phyloP scores from a whole-genome alignment of 2,329 filamentous ascomycete genomes.

The Rutstroemia sp. region DNA sequence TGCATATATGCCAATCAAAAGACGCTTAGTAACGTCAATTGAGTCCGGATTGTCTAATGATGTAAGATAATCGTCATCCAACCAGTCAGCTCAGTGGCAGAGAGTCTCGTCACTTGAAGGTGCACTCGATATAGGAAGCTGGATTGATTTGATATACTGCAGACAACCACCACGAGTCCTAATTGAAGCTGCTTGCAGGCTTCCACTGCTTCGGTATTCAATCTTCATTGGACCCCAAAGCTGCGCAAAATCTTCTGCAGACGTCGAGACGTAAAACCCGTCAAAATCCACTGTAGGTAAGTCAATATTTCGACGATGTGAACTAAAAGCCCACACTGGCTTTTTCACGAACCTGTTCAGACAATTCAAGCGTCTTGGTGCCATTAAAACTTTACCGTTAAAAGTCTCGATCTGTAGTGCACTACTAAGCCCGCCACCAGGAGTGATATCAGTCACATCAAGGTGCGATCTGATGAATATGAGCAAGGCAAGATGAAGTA shows the following conservation, averaged over 20 bases:
- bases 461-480: not conserved
- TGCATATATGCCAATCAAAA: not conserved
- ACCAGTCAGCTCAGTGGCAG: not conserved
- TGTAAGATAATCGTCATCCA: not conserved
- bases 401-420: not conserved
- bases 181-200: not conserved
- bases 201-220: not conserved
- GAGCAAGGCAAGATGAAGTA: not conserved
- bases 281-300: not conserved
- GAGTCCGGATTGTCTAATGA: not conserved
- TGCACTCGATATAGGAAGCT: not conserved
- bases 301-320: too few species aligned
- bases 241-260: not conserved
- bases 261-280: not conserved
- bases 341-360: not conserved
- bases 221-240: not conserved
- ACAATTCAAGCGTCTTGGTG: not conserved
- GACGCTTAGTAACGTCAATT: not conserved
- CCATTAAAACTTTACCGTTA: not conserved
- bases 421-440: not conserved
- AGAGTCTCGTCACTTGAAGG: not conserved
- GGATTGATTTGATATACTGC: fast-evolving
- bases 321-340: not conserved
- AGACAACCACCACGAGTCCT: not conserved
- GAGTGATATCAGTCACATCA: not conserved